phyloP scores from a whole-genome alignment of 2,329 filamentous ascomycete genomes.

The Calonectria honghensis region DNA sequence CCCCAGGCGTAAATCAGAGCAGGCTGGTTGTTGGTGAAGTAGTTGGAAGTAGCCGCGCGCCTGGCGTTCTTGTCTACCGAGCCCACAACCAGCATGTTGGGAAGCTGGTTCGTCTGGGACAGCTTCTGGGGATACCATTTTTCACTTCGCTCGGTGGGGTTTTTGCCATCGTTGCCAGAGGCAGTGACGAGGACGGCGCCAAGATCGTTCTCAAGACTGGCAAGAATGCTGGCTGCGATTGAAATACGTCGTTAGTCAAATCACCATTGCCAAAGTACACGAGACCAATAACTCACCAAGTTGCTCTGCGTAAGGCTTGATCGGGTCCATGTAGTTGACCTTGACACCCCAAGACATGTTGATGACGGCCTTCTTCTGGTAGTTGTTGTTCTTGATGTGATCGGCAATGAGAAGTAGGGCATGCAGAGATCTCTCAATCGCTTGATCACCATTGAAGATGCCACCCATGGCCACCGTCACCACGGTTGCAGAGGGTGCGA shows the following conservation, averaged over 20 bases:
- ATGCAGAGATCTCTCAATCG: background rate
- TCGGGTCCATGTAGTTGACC: slow-evolving; percentile 1
- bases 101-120: slow-evolving; percentile 2
- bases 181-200: slow-evolving; percentile 1
- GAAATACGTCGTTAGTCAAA: background rate
- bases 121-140: slow-evolving; percentile 7
- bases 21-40: slow-evolving; percentile 3
- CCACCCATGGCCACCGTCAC: background rate
- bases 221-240: background rate
- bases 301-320: slow-evolving; percentile 1
- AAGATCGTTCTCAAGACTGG: slow-evolving; percentile 9
- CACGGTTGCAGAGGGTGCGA: slow-evolving; percentile 1
- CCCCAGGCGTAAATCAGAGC: slow-evolving; percentile 15
- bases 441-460: background rate
- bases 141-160: slow-evolving; percentile 22
- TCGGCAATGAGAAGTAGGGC: slow-evolving; percentile 12
- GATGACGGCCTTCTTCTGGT: slow-evolving; percentile 17
- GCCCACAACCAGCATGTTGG: slow-evolving; percentile 21
- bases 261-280: no score
- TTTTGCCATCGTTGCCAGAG: background rate
- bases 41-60: slow-evolving; percentile 11
- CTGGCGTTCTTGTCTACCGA: slow-evolving; percentile 18
- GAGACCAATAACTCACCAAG: background rate
- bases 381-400: slow-evolving; percentile 23
- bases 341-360: slow-evolving; percentile 26